Evolutionary conservation across 495 filamentous ascomycete genomes (phyloP).

Genomic region (Trypethelium eluteriae): DNA sequence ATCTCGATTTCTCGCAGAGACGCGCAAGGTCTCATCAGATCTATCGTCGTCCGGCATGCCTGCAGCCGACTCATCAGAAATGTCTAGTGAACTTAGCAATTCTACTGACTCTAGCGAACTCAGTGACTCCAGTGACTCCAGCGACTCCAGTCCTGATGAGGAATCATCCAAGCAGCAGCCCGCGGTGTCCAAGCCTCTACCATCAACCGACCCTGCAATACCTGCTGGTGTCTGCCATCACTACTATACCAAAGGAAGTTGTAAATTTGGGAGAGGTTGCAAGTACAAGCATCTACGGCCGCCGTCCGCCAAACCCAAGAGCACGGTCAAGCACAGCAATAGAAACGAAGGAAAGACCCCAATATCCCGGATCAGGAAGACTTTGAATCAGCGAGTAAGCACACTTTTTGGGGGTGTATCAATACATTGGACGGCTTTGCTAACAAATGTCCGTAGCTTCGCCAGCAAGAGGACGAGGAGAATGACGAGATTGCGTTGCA

Average conservation of each 20-base stretch:
- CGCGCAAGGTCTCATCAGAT: neutral
- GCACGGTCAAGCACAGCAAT: no score
- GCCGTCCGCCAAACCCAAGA: neutral
- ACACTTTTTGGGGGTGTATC: neutral
- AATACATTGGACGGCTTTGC: neutral
- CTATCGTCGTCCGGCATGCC: neutral
- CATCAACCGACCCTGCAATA: neutral
- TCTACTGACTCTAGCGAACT: no score
- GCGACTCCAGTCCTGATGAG: constrained; percentile 20
- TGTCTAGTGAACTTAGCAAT: neutral
- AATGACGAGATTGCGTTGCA: constrained; percentile 28
- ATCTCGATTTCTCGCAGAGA: neutral
- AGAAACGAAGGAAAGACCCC: no score
- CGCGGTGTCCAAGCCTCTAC: neutral
- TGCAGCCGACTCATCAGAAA: neutral
- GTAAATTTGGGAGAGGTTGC: constrained; percentile 20
- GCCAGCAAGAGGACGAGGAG: constrained; percentile 28
- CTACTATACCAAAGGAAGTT: constrained; percentile 20
- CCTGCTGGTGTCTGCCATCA: constrained; percentile 3
- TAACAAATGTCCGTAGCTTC: neutral
- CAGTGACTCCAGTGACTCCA: constrained; percentile 1
- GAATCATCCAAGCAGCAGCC: constrained; percentile 19
- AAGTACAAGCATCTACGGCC: constrained; percentile 14
- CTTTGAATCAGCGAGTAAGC: neutral
- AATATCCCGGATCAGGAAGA: neutral